Conservation (phyloP, 176 grass and related monocot genomes). For the Phoenix roebelenii region DNA sequence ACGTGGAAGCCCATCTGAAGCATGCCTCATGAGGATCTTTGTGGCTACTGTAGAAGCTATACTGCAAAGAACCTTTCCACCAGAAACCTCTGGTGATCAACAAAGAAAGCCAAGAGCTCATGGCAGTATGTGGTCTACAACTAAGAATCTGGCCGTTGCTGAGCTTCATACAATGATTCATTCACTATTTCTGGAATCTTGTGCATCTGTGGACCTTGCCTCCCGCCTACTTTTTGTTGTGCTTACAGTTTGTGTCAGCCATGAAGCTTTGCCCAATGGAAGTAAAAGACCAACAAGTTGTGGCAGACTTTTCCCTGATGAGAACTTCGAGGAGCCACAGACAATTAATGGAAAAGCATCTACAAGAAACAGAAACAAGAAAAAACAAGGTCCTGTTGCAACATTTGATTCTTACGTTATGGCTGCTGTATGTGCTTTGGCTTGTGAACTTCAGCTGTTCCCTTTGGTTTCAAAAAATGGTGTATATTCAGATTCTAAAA, state of each 20-base stretch:
- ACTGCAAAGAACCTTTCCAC: conserved; percentile 84
- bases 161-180: conserved; percentile 98
- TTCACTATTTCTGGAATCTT: conserved; percentile 93
- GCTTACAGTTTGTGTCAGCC: conserved; percentile 85
- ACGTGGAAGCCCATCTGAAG: conserved; percentile 94
- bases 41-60: conserved; percentile 98
- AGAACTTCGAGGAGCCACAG: conserved; percentile 35
- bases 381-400: conserved; percentile 87
- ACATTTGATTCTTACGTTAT: conserved; percentile 98
- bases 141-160: conserved; percentile 81
- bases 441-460: conserved; percentile 94
- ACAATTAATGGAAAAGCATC: conserved; percentile 45
- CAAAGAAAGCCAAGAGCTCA: conserved; percentile 58
- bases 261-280: conserved; percentile 87
- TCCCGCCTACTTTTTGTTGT: conserved; percentile 86
- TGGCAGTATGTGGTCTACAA: conserved; percentile 33
- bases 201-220: conserved; percentile 89
- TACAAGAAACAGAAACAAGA: conserved; percentile 43
- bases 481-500: conserved; percentile 41
- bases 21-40: conserved; percentile 97
- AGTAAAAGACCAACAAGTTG: conserved; percentile 91
- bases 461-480: conserved; percentile 70
- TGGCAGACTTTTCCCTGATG: conserved; percentile 54
- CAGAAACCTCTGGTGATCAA: conserved; percentile 39
- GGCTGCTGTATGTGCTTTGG: conserved; percentile 84